Conservation (phyloP, 805 yeast species). For the Candida adriatica region DNA sequence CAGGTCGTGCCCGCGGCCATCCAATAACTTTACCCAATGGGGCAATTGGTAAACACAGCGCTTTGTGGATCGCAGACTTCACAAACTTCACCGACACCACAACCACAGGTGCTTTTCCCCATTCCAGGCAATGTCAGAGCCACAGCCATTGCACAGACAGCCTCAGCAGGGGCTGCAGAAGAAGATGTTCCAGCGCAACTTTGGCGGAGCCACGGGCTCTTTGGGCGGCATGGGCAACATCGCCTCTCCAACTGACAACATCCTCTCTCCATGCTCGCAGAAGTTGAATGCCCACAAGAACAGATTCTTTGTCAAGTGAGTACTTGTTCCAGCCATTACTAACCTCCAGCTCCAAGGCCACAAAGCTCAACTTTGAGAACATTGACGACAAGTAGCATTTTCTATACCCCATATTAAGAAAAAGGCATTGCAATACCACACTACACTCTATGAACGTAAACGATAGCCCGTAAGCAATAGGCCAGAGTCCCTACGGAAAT, state of each 20-base stretch:
- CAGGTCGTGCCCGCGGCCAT: too few relatives aligned
- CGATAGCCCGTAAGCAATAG: too few relatives aligned
- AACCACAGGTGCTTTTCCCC: not conserved
- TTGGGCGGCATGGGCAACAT: slow-evolving; percentile 4
- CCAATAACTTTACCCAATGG: slow-evolving; percentile 8
- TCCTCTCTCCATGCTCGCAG: slow-evolving; percentile 53
- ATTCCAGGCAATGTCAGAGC: slow-evolving; percentile 14
- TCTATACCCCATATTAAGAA: too few relatives aligned
- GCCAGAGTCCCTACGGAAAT: too few relatives aligned
- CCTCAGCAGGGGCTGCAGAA: slow-evolving; percentile 15
- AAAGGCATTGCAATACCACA: too few relatives aligned
- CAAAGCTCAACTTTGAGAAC: slow-evolving; percentile 9
- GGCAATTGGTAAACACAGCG: slow-evolving; percentile 14
- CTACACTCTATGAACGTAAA: too few relatives aligned
- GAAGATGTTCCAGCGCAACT: slow-evolving; percentile 18
- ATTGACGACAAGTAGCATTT: slow-evolving; percentile 3
- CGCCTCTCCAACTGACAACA: slow-evolving; percentile 49
- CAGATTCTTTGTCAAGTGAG: slow-evolving; percentile 32
- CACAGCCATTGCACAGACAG: slow-evolving; percentile 24
- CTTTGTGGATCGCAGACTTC: not conserved
- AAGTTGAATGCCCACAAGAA: slow-evolving; percentile 44
- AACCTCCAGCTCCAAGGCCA: slow-evolving; percentile 5
- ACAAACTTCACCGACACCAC: not conserved
- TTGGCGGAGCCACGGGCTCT: slow-evolving; percentile 5
- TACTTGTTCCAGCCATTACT: slow-evolving; percentile 3